These are phyloP conservation scores for Metschnikowia baotianmanensis DNA, from an alignment of 805 yeast species.

Conservation along the genomic window DNA sequence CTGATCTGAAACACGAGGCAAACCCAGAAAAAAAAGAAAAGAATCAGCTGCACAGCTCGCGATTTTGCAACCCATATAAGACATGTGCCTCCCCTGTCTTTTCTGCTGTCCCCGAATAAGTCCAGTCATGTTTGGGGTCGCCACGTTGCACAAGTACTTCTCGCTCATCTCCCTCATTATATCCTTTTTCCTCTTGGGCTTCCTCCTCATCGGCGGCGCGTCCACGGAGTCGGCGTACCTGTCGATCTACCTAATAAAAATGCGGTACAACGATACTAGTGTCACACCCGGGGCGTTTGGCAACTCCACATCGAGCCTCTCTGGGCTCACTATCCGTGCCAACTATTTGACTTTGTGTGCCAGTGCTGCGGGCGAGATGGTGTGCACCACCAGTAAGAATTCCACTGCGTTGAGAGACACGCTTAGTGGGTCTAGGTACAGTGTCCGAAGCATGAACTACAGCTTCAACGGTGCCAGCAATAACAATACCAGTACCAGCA, in stretches of 20 bases:
- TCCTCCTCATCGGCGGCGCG: constrained; percentile 56
- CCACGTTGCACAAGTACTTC: constrained; percentile 12
- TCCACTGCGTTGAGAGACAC: constrained; percentile 20
- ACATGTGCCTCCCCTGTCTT: constrained; percentile 13
- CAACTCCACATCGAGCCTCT: constrained; percentile 16
- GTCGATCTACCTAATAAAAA: constrained; percentile 48
- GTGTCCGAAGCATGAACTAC: too few species aligned
- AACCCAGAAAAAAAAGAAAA: too few species aligned
- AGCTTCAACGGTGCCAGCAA: too few species aligned
- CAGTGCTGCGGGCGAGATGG: constrained; percentile 26
- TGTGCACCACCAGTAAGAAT: constrained; percentile 37
- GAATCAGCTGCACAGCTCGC: neutral
- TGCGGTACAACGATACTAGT: constrained; percentile 42
- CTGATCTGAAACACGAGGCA: constrained; percentile 6
- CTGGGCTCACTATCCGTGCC: constrained; percentile 46
- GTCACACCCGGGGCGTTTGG: constrained; percentile 1
- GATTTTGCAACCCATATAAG: constrained; percentile 3
- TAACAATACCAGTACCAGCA: too few species aligned
- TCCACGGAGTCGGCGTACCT: constrained; percentile 40
- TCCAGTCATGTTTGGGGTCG: constrained; percentile 16
- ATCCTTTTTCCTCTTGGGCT: constrained; percentile 49
- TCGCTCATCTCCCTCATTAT: constrained; percentile 41
- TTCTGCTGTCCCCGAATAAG: constrained; percentile 8
- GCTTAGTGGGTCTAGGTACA: too few species aligned
- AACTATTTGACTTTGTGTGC: constrained; percentile 62